Conservation (phyloP, 164 flowering plant species). For the Liquidambar formosana region DNA sequence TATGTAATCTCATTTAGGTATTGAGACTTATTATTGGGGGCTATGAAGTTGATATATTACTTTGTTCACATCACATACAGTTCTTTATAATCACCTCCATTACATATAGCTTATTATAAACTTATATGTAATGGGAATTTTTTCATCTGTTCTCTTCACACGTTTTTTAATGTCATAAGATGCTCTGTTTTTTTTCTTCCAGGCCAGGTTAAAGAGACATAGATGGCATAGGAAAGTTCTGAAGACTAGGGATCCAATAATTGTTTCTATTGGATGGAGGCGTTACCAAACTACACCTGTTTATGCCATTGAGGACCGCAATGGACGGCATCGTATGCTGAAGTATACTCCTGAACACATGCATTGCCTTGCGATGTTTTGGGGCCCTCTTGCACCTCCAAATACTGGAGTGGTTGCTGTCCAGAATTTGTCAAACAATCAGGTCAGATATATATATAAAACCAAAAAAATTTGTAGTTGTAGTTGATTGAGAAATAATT, state of each 20-base stretch:
- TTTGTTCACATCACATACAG: too few species aligned
- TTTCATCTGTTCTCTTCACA: not conserved
- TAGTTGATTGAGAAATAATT: too few species aligned
- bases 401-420: constrained; percentile 85
- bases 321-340: constrained; percentile 92
- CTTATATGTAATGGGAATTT: not conserved
- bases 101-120: too few species aligned
- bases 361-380: constrained; percentile 97
- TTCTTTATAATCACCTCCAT: too few species aligned
- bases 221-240: constrained; percentile 90
- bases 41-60: too few species aligned
- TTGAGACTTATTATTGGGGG: too few species aligned
- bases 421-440: constrained; percentile 77
- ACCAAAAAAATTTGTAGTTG: too few species aligned
- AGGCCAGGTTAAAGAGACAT: constrained; percentile 86
- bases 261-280: constrained; percentile 97
- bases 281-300: constrained; percentile 89
- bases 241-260: constrained; percentile 86
- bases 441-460: constrained; percentile 51
- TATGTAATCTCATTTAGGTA: too few species aligned
- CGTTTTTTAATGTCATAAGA: not conserved
- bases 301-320: constrained; percentile 81
- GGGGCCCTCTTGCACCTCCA: constrained; percentile 99
- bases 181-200: constrained; percentile 21
- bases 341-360: constrained; percentile 97